Evolutionary conservation across 306 rosid genomes (phyloP).

Genomic region (Sindora glabra): DNA sequence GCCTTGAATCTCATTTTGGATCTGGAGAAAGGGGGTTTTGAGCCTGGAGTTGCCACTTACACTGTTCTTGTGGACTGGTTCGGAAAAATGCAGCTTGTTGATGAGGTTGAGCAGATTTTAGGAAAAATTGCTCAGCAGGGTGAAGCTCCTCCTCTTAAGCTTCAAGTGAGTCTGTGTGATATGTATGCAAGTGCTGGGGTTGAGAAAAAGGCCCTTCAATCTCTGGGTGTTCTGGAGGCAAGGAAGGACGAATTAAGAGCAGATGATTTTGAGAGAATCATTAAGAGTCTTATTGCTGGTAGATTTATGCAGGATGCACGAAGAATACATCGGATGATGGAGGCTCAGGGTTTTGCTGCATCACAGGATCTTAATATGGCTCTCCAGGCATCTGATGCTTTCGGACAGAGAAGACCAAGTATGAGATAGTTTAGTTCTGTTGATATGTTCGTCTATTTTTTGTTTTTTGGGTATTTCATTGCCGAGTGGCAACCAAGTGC

Average conservation of each 20-base stretch:
- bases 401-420: background rate
- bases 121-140: constrained; percentile 38
- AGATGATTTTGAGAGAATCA: no score
- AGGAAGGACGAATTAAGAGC: constrained; percentile 34
- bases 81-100: constrained; percentile 39
- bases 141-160: constrained; percentile 28
- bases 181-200: constrained; percentile 41
- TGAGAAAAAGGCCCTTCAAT: constrained; percentile 49
- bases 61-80: constrained; percentile 52
- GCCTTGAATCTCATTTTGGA: constrained; percentile 40
- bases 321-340: constrained; percentile 26
- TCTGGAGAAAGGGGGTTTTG: constrained; percentile 43
- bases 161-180: constrained; percentile 37
- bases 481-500: background rate
- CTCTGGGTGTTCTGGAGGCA: constrained; percentile 39
- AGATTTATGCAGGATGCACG: no score
- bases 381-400: constrained; percentile 16
- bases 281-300: no score
- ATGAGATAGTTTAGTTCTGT: constrained; percentile 16
- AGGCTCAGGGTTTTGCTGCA: constrained; percentile 28
- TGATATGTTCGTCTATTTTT: no score
- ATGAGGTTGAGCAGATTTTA: constrained; percentile 43
- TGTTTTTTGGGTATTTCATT: background rate
- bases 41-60: constrained; percentile 44
- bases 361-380: constrained; percentile 3